phyloP scores from a whole-genome alignment of 345 rosid species.

The Dimocarpus longan region DNA sequence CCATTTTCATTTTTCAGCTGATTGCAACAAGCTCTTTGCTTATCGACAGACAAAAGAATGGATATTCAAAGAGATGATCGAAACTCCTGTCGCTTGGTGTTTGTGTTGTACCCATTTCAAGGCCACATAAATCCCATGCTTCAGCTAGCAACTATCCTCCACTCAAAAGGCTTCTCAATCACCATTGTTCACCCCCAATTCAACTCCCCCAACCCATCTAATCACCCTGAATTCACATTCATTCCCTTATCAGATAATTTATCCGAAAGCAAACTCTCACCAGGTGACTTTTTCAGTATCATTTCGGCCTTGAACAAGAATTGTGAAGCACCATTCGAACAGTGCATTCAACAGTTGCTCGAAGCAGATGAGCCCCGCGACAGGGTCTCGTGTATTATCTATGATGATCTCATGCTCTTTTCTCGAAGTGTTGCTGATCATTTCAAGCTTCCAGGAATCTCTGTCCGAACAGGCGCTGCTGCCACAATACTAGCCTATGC shows the following conservation, averaged over 20 bases:
- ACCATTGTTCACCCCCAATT: slow-evolving; percentile 37
- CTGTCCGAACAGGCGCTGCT: slow-evolving; percentile 27
- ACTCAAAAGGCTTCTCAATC: slow-evolving; percentile 37
- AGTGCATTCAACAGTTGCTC: slow-evolving; percentile 16
- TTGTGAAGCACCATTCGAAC: slow-evolving; percentile 24
- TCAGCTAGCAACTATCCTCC: slow-evolving; percentile 36
- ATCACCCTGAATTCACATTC: slow-evolving; percentile 26
- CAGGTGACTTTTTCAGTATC: not conserved
- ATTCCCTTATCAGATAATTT: slow-evolving; percentile 23
- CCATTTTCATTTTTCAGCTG: not conserved
- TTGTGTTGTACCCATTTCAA: slow-evolving; percentile 36
- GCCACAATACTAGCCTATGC: slow-evolving; percentile 14
- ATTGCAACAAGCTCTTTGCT: not conserved
- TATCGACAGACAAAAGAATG: too few relatives aligned
- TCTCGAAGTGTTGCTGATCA: slow-evolving; percentile 28
- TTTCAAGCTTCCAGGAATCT: slow-evolving; percentile 29
- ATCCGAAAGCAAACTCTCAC: not conserved
- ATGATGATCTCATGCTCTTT: slow-evolving; percentile 35
- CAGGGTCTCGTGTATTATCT: slow-evolving; percentile 25
- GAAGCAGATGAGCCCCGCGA: slow-evolving; percentile 9
- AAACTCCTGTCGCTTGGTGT: slow-evolving; percentile 28
- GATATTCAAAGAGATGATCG: too few relatives aligned
- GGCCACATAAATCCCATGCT: slow-evolving; percentile 48
- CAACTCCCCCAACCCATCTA: slow-evolving; percentile 30
- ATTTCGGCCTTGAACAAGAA: slow-evolving; percentile 21